Conservation (phyloP, 345 rosid species). For the Trapa incisa region DNA sequence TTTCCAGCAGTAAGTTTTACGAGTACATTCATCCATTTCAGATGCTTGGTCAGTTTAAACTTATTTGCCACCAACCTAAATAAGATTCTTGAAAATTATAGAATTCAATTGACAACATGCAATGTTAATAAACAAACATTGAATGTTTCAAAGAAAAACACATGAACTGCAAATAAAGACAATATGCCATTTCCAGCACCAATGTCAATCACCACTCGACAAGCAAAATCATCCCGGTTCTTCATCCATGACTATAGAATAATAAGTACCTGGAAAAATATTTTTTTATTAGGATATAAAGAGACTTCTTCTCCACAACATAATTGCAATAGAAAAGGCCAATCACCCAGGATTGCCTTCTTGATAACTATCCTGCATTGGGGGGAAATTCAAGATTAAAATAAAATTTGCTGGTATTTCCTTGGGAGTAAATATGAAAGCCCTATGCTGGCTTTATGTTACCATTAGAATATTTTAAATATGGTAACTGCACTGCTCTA, state of each 20-base stretch:
- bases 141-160: slow-evolving; percentile 9
- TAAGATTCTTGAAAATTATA: background rate
- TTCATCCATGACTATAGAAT: slow-evolving; percentile 78
- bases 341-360: background rate
- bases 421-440: no score
- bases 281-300: background rate
- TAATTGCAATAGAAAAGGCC: background rate
- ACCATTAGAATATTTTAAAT: no score
- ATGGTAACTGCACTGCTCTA: no score
- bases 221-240: slow-evolving; percentile 79
- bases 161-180: slow-evolving; percentile 98
- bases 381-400: no score
- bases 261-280: slow-evolving; percentile 67
- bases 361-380: background rate
- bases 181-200: slow-evolving; percentile 99
- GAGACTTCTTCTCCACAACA: background rate
- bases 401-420: no score
- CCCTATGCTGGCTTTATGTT: no score
- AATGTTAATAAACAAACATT: background rate
- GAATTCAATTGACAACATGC: background rate
- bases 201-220: slow-evolving; percentile 87
- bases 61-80: slow-evolving; percentile 97
- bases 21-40: slow-evolving; percentile 96
- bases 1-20: slow-evolving; percentile 83
- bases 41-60: slow-evolving; percentile 98